Conservation (phyloP, 371 early-diverging fungal genomes). For the Apophysomyces trapeziformis region DNA sequence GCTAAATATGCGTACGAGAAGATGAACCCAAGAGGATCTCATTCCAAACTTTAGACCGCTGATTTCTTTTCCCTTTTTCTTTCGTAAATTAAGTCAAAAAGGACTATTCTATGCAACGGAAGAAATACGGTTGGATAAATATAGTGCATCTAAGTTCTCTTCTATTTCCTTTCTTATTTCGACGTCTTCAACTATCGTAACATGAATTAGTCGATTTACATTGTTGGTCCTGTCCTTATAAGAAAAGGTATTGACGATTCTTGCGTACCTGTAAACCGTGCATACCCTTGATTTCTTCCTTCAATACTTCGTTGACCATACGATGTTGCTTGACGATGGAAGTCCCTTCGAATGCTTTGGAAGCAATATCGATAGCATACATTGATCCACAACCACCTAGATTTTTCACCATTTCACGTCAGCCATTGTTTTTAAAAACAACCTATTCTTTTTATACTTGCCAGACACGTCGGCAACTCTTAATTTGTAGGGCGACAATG, state of each 20-base stretch:
- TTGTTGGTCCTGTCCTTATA: neutral
- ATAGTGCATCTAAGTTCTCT: too few species aligned
- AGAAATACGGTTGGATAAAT: too few species aligned
- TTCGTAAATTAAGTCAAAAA: neutral
- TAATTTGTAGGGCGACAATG: conserved; percentile 72
- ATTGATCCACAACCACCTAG: conserved; percentile 93
- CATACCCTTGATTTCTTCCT: conserved; percentile 91
- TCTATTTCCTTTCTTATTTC: too few species aligned
- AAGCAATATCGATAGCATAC: conserved; percentile 88
- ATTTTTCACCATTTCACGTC: neutral
- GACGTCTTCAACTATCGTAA: neutral
- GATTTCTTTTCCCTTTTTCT: neutral
- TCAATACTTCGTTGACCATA: conserved; percentile 83
- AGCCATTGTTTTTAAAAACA: neutral
- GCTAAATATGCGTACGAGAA: conserved; percentile 43
- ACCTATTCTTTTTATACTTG: conserved; percentile 33
- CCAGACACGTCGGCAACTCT: conserved; percentile 87
- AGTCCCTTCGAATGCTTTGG: conserved; percentile 75
- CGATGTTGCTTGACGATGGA: conserved; percentile 88
- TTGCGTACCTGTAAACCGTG: conserved; percentile 80
- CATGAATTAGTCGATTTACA: neutral
- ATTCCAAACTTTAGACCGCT: neutral
- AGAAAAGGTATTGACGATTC: neutral
- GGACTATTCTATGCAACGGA: too few species aligned
- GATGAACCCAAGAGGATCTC: conserved; percentile 41